Conservation (phyloP, 2,329 filamentous ascomycete species). For the Verticillium tricorpus region DNA sequence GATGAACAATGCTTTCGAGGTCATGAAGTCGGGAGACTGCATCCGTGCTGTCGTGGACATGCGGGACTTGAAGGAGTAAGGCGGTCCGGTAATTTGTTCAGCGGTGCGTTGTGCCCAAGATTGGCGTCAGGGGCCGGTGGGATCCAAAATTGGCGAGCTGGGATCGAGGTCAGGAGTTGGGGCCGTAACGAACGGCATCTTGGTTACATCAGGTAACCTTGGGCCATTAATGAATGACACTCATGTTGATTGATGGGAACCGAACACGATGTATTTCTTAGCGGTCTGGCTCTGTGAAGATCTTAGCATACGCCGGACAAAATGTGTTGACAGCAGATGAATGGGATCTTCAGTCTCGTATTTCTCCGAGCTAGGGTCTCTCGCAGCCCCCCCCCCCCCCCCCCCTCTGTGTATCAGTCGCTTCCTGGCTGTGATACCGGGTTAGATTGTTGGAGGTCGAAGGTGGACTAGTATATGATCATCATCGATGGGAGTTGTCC, state of each 20-base stretch:
- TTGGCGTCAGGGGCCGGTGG: neutral
- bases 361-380: slow-evolving; percentile 13
- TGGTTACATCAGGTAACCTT: neutral
- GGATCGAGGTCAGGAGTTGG: neutral
- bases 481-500: no score
- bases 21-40: slow-evolving; percentile 96
- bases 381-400: no score
- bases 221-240: neutral
- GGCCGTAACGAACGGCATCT: neutral
- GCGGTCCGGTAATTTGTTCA: neutral
- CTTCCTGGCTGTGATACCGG: no score
- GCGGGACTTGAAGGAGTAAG: slow-evolving; percentile 26
- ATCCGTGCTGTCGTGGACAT: slow-evolving; percentile 87
- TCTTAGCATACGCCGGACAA: neutral
- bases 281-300: neutral
- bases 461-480: no score
- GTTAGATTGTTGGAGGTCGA: no score
- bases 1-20: slow-evolving; percentile 87
- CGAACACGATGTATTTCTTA: no score
- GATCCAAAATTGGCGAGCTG: neutral
- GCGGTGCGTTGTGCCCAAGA: neutral
- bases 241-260: neutral
- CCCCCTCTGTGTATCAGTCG: no score
- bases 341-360: no score
- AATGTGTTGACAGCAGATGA: no score